Conservation (phyloP, 179 eudicot genomes). For the Drosera spatulata region DNA sequence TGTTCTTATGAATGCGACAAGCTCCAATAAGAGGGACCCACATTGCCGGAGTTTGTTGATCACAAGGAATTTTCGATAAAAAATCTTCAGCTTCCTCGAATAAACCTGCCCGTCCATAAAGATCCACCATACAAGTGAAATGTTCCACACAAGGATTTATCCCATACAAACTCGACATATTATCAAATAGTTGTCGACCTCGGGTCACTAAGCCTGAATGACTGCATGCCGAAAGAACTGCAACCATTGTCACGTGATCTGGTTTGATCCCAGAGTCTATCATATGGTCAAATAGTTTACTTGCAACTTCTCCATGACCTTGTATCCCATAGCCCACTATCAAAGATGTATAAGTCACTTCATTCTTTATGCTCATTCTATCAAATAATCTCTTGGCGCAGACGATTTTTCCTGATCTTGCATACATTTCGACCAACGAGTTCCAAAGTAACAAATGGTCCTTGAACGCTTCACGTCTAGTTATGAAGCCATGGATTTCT, state of each 20-base stretch:
- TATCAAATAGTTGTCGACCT: constrained; percentile 53
- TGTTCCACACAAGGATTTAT: constrained; percentile 67
- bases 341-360: constrained; percentile 74
- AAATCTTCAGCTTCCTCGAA: constrained; percentile 49
- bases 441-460: constrained; percentile 54
- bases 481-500: constrained; percentile 73
- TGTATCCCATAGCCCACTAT: constrained; percentile 73
- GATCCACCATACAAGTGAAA: constrained; percentile 87
- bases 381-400: constrained; percentile 56
- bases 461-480: constrained; percentile 32
- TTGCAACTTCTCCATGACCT: constrained; percentile 60
- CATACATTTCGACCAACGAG: constrained; percentile 74
- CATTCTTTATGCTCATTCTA: constrained; percentile 40
- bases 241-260: constrained; percentile 52
- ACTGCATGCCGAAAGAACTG: constrained; percentile 44
- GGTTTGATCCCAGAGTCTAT: constrained; percentile 44
- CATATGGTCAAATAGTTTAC: constrained; percentile 74
- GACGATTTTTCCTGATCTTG: constrained; percentile 63
- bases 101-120: constrained; percentile 82
- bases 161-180: constrained; percentile 46
- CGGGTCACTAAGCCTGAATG: constrained; percentile 71
- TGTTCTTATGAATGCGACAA: constrained; percentile 54
- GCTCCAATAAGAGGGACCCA: constrained; percentile 87
- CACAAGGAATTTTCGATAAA: constrained; percentile 51
- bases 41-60: constrained; percentile 58